phyloP scores from a whole-genome alignment of 805 yeast genomes.

The Lachancea thermotolerans region DNA sequence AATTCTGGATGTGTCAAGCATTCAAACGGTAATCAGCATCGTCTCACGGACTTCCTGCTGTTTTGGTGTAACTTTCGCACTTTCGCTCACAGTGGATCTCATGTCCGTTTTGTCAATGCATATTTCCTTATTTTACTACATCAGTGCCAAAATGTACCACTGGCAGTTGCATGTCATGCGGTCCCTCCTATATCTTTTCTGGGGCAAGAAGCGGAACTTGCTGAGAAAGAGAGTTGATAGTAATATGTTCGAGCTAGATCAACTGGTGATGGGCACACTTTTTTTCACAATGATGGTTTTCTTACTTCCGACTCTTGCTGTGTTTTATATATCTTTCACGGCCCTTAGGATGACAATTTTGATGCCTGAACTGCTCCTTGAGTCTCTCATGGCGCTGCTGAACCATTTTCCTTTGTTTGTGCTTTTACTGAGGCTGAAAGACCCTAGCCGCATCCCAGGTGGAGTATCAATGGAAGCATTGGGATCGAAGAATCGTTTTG shows the following conservation, averaged over 20 bases:
- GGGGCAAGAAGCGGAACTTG: conserved; percentile 83
- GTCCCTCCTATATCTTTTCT: conserved; percentile 75
- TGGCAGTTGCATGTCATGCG: conserved; percentile 63
- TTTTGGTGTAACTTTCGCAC: conserved; percentile 62
- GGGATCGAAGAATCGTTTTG: conserved; percentile 16
- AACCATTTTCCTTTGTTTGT: conserved; percentile 89
- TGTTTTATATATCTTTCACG: conserved; percentile 75
- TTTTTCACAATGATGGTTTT: conserved; percentile 74
- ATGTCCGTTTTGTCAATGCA: conserved; percentile 61
- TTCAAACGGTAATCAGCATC: conserved; percentile 29
- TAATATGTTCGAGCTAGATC: conserved; percentile 79
- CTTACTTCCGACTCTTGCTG: conserved; percentile 78
- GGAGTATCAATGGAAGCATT: conserved; percentile 37
- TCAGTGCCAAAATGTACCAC: conserved; percentile 70
- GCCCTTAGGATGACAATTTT: conserved; percentile 48
- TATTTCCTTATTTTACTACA: conserved; percentile 66
- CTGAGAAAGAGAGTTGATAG: conserved; percentile 81
- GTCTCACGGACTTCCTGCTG: conserved; percentile 38
- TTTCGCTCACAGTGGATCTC: conserved; percentile 62
- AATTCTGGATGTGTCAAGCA: conserved; percentile 16
- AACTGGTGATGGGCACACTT: conserved; percentile 80
- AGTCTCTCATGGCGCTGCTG: conserved; percentile 52
- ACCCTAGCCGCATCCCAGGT: conserved; percentile 62
- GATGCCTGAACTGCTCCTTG: conserved; percentile 43
- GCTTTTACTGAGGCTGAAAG: conserved; percentile 68